Base-by-base conservation (phyloP, 2,329 filamentous ascomycete species). In the Teratosphaeria nubilosa region DNA sequence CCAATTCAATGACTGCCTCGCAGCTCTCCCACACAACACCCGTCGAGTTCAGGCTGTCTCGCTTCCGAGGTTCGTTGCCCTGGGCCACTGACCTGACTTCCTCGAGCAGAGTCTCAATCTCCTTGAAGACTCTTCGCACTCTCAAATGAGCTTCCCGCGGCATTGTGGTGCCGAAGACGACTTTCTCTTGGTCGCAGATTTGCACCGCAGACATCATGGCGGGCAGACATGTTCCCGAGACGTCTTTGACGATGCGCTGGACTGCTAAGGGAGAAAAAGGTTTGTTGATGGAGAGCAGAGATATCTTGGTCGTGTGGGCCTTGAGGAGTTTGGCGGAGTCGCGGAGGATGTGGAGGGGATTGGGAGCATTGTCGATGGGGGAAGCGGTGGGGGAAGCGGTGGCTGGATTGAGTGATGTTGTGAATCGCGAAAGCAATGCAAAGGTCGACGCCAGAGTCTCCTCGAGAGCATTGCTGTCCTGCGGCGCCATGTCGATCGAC, bases 281-380 rank as follows among this genome's bases (percentile, higher is more conserved):
- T 20, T 89, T 82, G 68, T 89, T 96, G 68, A 95, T 87, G 1
- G 94, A 82, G 13, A 97, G 81, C 0, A 96, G 85, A 0, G 89
- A 92, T 27, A 96, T 80, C 62, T 95, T 96, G 5, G 91, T 96
- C 1, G 86, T 83, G 69, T 96, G 90, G 0, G 91, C 89, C 70
- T 84, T 86, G 59, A 96, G 83, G 5, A 95, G 79, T 27, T 80
- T 82, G 0, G 89, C 82, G 0, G 88, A 82, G 66, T 91, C 86
- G 65, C 82, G 81, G 34, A 91, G 83, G 59, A 92, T 80, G 14
- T 83, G 75, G 25, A 96, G 80, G 10, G 84, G 78, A 62, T 87
- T 68, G 3, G 69, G 70, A 73, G 69, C 64, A 68, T 73, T 57
- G 60, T 65, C 53, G 64, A 72, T 58, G 9, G 61, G 61, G 5